Base-by-base conservation (phyloP, 2,329 filamentous ascomycete genomes). In the Cytospora piceae region DNA sequence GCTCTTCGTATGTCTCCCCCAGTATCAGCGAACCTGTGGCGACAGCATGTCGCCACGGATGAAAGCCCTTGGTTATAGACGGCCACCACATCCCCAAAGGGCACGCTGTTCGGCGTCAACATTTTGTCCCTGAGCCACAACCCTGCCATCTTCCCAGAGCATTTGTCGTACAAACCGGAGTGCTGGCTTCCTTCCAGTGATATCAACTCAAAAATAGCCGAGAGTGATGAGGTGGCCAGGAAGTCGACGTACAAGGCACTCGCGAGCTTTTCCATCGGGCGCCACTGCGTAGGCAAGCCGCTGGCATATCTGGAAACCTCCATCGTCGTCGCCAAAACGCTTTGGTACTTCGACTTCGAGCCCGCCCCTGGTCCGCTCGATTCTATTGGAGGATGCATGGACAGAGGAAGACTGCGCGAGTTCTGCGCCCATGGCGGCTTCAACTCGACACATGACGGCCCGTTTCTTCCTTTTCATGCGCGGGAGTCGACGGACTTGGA, bases 71-170 rank as follows among this genome's bases (percentile, higher is more conserved):
- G 5, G 29, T 61, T 11, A 22, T 64, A 7, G 63, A 64, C 52
- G 51, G 63, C 2, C 51, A 64, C 51, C 9, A 55, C 20, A 31
- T 67, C 20, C 67, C 64, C 0, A 39, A 39, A n/a, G 2, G 67
- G 67, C 4, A 68, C 64, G 2, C 32, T 60, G 31, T 76, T 77
- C 42, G 79, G 79, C 2, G 80, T 79, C 4, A 77, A 77, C 3
- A 74, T 76, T 6, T 81, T 79, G 71, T 74, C 78, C 1, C 77
- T 81, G 51, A 79, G 81, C 65, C 78, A 80, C 27, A 77, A 80
- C 61, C 70, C 75, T 6, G 61, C 73, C 9, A 80, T 81, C 71
- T 82, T 78, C 69, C 78, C 76, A 1, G 71, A 77, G 39, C 75
- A 79, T 1, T 74, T 75, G 58, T 64, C 67, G 1, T 82, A 76